Base-by-base conservation (phyloP, 1,284 basidiomycete genomes). In the Stereum hirsutum region DNA sequence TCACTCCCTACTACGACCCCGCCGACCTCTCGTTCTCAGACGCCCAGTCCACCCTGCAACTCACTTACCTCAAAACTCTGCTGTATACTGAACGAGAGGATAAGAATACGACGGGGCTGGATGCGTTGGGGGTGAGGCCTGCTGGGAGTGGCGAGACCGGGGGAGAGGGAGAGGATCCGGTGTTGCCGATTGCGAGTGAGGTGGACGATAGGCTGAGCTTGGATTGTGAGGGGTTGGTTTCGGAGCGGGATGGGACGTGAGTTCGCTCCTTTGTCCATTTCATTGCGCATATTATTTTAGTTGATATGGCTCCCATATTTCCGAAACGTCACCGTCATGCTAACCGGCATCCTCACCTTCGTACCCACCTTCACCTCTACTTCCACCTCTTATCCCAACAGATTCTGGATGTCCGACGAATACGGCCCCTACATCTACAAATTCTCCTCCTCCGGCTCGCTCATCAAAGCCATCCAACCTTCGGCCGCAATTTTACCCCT, bases 361-460 rank as follows among this genome's bases (percentile, higher is more conserved):
- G n/a, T n/a, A n/a, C n/a, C n/a, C n/a, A n/a, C n/a, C n/a, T n/a
- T n/a, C n/a, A n/a, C n/a, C n/a, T n/a, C n/a, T n/a, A n/a, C n/a
- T n/a, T n/a, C n/a, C n/a, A n/a, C n/a, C n/a, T n/a, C n/a, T n/a
- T n/a, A n/a, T n/a, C n/a, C n/a, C n/a, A n/a, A n/a, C 40, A 76
- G 74, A 1, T 76, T 68, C 55, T 82, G 75, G 74, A 62, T 74
- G 20, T 75, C 74, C 45, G 81, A 84, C 51, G 77, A 85, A 59
- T 85, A 84, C 55, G 81, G 79, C 0, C 78, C 82, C 4, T 81
- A 81, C 54, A 74, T 85, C 54, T 81, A 83, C 57, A 66, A 63
- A 21, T 75, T 72, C 60, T 61, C 65, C 1, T 54, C 61, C 1
- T 54, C 54, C 10, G 77, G 75, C 3, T 51, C 65, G 2, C 61